A percentile compares a stretch with the other conserved stretches of the same genome.
Evolutionary conservation across 2,329 filamentous ascomycete species (phyloP).

Genomic region (Curvularia spicifera): DNA sequence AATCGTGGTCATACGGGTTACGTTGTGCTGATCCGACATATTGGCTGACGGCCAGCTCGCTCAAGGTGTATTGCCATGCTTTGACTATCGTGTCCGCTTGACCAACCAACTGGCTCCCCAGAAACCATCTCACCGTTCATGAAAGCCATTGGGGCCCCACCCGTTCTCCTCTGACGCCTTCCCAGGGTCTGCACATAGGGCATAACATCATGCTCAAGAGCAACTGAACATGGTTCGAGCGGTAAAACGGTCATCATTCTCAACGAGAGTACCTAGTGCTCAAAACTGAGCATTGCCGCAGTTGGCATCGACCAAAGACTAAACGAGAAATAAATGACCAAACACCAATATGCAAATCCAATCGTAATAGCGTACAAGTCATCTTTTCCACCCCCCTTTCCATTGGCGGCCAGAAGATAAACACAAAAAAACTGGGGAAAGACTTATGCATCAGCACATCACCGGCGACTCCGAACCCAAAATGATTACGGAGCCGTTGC

Average conservation of each 20-base stretch:
- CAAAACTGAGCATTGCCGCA: neutral
- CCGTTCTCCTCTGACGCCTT: neutral
- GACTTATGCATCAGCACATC: conserved; percentile 8
- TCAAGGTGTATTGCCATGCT: conserved; percentile 2
- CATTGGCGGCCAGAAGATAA: conserved; percentile 4
- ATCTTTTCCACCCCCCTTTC: neutral
- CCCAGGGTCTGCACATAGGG: neutral
- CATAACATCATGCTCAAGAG: neutral
- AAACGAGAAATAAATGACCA: neutral
- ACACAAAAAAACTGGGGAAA: conserved; percentile 2
- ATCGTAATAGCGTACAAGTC: conserved; percentile 7
- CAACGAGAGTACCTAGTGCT: neutral
- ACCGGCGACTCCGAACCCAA: conserved; percentile 17
- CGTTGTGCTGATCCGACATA: neutral
- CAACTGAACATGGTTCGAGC: neutral
- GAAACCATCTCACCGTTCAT: neutral
- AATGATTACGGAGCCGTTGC: conserved; percentile 8
- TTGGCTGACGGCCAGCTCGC: neutral
- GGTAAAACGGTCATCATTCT: neutral
- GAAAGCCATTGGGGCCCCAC: neutral
- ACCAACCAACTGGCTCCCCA: conserved; percentile 4
- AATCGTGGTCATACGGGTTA: neutral
- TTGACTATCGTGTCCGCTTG: neutral
- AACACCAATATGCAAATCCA: conserved; percentile 12
- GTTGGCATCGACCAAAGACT: neutral